Percentiles rank a stretch among this genome's conserved stretches.
These are phyloP conservation scores for Tricladium varicosporioides DNA, from an alignment of 2,329 filamentous ascomycete species.

Conservation along the genomic window DNA sequence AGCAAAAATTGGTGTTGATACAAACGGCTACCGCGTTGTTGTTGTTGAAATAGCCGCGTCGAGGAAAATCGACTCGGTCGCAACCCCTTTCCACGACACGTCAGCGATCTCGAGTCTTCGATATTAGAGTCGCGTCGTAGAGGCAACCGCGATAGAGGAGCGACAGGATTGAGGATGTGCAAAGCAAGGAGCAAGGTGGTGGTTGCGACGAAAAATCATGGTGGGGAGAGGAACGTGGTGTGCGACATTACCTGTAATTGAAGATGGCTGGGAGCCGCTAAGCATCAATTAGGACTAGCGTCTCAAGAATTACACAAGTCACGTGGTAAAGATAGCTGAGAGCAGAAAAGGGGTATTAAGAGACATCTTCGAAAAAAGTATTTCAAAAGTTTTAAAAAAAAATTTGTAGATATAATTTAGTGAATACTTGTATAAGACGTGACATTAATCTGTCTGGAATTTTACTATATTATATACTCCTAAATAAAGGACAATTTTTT, in stretches of 20 bases:
- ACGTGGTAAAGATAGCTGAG: neutral
- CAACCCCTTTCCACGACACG: slow-evolving; percentile 16
- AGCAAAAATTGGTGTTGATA: slow-evolving; percentile 16
- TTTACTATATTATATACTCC: no score
- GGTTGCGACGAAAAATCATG: slow-evolving; percentile 9
- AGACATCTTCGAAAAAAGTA: no score
- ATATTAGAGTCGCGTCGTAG: slow-evolving; percentile 13
- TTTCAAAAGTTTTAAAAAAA: no score
- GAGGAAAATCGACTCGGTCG: slow-evolving; percentile 12
- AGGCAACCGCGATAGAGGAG: neutral
- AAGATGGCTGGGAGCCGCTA: neutral
- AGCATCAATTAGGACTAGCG: neutral
- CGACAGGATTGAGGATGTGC: slow-evolving; percentile 4
- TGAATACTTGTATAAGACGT: no score
- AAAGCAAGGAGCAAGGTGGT: slow-evolving; percentile 13
- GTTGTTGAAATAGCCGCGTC: slow-evolving; percentile 25
- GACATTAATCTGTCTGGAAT: no score
- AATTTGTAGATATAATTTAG: no score
- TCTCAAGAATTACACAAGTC: neutral
- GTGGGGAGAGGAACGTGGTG: slow-evolving; percentile 11
- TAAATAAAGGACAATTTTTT: neutral
- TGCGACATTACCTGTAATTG: neutral
- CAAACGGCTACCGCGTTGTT: slow-evolving; percentile 23
- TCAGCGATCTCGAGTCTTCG: neutral
- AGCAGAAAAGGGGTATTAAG: neutral